Conservation (phyloP, 768 basidiomycete genomes). For the Termitomyces bulborhizus region DNA sequence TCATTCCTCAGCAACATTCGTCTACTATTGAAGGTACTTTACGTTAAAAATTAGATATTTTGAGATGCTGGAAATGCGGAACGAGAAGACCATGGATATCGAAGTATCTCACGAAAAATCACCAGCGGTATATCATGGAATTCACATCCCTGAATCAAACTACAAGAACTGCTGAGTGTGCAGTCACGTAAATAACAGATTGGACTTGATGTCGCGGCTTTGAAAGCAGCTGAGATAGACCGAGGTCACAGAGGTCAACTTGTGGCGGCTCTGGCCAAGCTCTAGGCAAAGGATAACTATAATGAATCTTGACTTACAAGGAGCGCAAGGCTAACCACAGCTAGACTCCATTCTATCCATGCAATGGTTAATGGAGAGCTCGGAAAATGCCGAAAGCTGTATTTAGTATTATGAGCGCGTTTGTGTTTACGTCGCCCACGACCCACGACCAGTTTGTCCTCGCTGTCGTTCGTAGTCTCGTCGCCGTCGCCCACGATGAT, state of each 20-base stretch:
- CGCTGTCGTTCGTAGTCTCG: conserved; percentile 15
- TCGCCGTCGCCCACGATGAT: conserved; percentile 16
- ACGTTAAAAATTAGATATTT: background rate
- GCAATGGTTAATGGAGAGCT: background rate
- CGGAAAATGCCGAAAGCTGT: conserved; percentile 15
- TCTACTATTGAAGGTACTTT: too few relatives aligned
- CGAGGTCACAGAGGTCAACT: background rate
- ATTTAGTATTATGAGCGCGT: conserved; percentile 10
- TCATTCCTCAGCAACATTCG: background rate
- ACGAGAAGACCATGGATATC: background rate
- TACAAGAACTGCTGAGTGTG: background rate
- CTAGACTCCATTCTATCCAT: too few relatives aligned
- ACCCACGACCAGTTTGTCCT: conserved; percentile 16
- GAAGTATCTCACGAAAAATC: background rate
- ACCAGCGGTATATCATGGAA: background rate
- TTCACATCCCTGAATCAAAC: background rate
- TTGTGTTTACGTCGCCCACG: conserved; percentile 12
- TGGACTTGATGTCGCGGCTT: background rate
- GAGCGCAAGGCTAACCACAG: too few relatives aligned
- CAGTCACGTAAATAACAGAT: background rate
- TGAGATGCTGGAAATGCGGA: background rate
- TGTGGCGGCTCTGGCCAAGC: background rate
- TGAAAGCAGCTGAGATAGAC: too few relatives aligned
- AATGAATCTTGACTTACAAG: background rate
- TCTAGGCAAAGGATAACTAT: background rate